A percentile compares a stretch with the other conserved stretches of the same genome.
These are phyloP conservation scores for Trypanosoma conorhini DNA, from an alignment of 208 protist genomes.

Conservation along the genomic window DNA sequence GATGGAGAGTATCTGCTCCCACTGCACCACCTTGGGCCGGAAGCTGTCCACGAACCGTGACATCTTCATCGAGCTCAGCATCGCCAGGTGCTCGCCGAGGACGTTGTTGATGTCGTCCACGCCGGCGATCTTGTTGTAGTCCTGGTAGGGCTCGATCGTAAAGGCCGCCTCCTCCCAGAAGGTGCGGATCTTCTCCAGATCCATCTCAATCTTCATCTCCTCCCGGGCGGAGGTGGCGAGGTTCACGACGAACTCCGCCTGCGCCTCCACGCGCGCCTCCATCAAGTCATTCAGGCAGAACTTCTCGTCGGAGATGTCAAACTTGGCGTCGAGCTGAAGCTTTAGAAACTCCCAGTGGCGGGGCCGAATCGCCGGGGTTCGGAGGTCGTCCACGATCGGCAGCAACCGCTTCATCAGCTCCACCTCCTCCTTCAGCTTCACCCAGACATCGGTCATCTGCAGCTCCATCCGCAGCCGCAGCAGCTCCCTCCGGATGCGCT, in stretches of 20 bases:
- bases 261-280: constrained; percentile 93
- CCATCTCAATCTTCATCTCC: constrained; percentile 95
- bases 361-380: constrained; percentile 91
- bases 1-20: constrained; percentile 95
- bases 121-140: constrained; percentile 90
- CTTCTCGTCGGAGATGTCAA: constrained; percentile 90
- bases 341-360: constrained; percentile 95
- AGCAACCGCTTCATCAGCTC: constrained; percentile 96
- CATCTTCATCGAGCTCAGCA: constrained; percentile 96
- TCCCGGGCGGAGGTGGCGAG: constrained; percentile 93
- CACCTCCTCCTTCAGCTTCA: constrained; percentile 93
- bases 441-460: constrained; percentile 94
- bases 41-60: constrained; percentile 96
- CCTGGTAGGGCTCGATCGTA: constrained; percentile 85
- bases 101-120: constrained; percentile 94
- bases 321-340: constrained; percentile 89
- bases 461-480: constrained; percentile 90
- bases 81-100: constrained; percentile 94
- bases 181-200: constrained; percentile 90
- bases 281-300: constrained; percentile 96
- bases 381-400: constrained; percentile 96
- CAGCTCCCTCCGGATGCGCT: constrained; percentile 81
- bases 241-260: constrained; percentile 94
- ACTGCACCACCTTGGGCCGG: constrained; percentile 92
- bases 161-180: constrained; percentile 92